Base-by-base conservation (phyloP, 495 filamentous ascomycete genomes). In the Podospora comata region DNA sequence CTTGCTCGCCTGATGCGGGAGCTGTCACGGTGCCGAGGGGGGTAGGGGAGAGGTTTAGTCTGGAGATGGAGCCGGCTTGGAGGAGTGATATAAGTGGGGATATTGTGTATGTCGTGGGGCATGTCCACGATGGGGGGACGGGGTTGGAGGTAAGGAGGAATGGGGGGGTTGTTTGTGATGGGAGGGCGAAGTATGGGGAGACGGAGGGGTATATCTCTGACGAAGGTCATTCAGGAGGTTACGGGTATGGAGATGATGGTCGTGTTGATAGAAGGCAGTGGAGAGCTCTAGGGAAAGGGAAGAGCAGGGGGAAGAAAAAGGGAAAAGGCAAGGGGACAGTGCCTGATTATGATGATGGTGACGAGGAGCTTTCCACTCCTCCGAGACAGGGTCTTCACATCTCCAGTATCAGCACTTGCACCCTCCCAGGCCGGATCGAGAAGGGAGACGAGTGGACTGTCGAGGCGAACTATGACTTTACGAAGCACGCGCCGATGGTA, bases 401-500 rank as follows among this genome's bases (percentile, higher is more conserved):
- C 27, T 69, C 70, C 44, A 71, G 66, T 20, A 68, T 75, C 34
- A 64, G 30, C 19, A 16, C 39, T 15, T 75, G 73, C 55, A 19
- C 44, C 20, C 60, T 39, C 13, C 11, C 62, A 5, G 72, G 64
- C 44, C 39, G 62, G 30, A 65, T 74, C 1, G 66, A 69, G 39
- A 57, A 57, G 11, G 72, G 70, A 0, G 71, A 75, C n/a, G 48
- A 64, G 70, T 75, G 72, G 70, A 30, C 34, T 6, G 70, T 75
- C 5, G 67, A 18, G 70, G 74, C 73, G 56, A 62, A 73, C 11
- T 77, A 77, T 32, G 67, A 77, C 66, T 54, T 75, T 11, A 66
- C n/a, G 13, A 65, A 58, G 63, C 65, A 77, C 62, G 30, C 53
- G 30, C 65, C 64, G n/a, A 65, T 70, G 73, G 60, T 26, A 55